A percentile compares a stretch with the other conserved stretches of the same genome.
Evolutionary conservation across 169 alveolate species (phyloP).

Genomic region (Miamiensis avidus): DNA sequence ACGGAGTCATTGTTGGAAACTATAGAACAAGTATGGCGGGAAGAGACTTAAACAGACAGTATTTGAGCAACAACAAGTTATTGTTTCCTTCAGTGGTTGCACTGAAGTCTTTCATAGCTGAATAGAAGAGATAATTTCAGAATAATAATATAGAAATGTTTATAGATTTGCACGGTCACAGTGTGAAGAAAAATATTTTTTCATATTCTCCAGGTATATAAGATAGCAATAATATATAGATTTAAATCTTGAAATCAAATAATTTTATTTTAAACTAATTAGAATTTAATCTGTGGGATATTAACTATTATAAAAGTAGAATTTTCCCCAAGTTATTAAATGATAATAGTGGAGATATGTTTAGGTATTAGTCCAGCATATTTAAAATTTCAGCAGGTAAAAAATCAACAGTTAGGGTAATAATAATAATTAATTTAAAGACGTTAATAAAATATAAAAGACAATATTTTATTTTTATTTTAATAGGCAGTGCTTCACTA

Average conservation of each 20-base stretch:
- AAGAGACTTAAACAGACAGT: conserved; percentile 74
- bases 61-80: conserved; percentile 51
- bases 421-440: too few relatives aligned
- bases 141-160: conserved; percentile 38
- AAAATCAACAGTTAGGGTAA: conserved; percentile 57
- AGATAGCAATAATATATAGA: too few relatives aligned
- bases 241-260: too few relatives aligned
- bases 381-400: conserved; percentile 54
- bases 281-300: conserved; percentile 53
- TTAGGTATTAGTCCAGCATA: conserved; percentile 65
- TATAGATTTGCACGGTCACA: conserved; percentile 82
- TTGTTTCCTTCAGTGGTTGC: conserved; percentile 68
- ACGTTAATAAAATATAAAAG: too few relatives aligned
- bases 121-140: conserved; percentile 19
- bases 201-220: conserved; percentile 80
- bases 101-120: conserved; percentile 45
- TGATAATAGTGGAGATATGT: conserved; percentile 54
- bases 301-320: conserved; percentile 57
- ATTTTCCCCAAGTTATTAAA: conserved; percentile 61
- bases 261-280: too few relatives aligned
- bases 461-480: too few relatives aligned
- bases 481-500: conserved; percentile 34
- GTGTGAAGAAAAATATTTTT: conserved; percentile 72
- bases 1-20: conserved; percentile 80
- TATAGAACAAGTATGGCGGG: conserved; percentile 74